A percentile compares a stretch with the other conserved stretches of the same genome.
Conservation (phyloP, 164 flowering plant genomes). For the Amborella trichopoda region DNA sequence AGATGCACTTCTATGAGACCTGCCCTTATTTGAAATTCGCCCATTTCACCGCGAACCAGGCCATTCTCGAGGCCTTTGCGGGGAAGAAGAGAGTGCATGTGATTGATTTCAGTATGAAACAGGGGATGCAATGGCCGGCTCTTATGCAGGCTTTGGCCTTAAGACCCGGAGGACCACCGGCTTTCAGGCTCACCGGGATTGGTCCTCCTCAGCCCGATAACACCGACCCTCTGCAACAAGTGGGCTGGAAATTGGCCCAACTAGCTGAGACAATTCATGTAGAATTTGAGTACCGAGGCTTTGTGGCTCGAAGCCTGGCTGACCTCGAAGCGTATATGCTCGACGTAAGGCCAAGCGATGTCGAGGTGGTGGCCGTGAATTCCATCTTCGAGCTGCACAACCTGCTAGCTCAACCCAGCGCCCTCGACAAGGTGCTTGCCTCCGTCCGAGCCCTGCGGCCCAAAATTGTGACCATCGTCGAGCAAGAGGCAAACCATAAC, state of each 20-base stretch:
- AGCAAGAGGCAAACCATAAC: conserved; percentile 78
- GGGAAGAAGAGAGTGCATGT: conserved; percentile 60
- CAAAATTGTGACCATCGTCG: conserved; percentile 55
- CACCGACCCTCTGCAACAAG: conserved; percentile 43
- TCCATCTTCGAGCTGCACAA: conserved; percentile 64
- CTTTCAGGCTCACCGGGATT: conserved; percentile 67
- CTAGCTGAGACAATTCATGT: conserved; percentile 50
- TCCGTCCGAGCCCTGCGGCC: conserved; percentile 45
- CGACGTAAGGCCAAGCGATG: conserved; percentile 25
- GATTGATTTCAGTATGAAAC: conserved; percentile 62
- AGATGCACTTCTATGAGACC: conserved; percentile 75
- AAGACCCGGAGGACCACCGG: conserved; percentile 64
- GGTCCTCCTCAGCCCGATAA: conserved; percentile 57
- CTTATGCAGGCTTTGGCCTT: conserved; percentile 67
- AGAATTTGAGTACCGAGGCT: conserved; percentile 50
- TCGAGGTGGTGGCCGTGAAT: conserved; percentile 64
- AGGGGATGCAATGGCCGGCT: conserved; percentile 88
- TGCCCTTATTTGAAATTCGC: conserved; percentile 90
- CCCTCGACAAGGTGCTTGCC: conserved; percentile 38
- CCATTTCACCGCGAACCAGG: conserved; percentile 88
- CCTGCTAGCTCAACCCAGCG: conserved; percentile 43
- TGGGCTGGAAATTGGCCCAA: conserved; percentile 62
- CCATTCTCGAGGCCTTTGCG: conserved; percentile 74
- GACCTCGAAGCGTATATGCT: conserved; percentile 51
- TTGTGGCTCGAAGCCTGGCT: conserved; percentile 34